phyloP scores from a whole-genome alignment of 441 rosid genomes.

The Dalechampia spathulata region DNA sequence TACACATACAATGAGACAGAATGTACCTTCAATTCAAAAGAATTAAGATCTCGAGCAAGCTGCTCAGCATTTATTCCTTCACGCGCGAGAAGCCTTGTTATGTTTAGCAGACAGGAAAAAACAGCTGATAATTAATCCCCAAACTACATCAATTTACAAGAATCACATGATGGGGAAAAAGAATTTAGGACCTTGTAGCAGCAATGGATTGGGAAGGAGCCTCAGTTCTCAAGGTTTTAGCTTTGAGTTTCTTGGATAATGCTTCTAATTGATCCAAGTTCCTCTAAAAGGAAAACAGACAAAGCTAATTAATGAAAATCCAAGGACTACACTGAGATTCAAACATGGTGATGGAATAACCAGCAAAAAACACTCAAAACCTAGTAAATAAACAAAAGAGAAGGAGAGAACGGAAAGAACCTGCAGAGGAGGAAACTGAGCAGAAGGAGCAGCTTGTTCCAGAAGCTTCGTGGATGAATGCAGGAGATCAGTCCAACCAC shows the following conservation, averaged over 20 bases:
- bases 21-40: constrained; percentile 84
- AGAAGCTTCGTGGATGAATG: constrained; percentile 88
- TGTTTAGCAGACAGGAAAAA: neutral
- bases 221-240: constrained; percentile 71
- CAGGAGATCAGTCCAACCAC: constrained; percentile 88
- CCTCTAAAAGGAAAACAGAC: constrained; percentile 37
- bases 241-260: constrained; percentile 89
- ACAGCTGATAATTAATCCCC: no score
- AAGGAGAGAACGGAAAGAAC: constrained; percentile 23
- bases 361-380: no score
- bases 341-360: no score
- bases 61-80: constrained; percentile 98
- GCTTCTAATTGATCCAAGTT: constrained; percentile 92
- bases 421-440: constrained; percentile 99
- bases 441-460: constrained; percentile 93
- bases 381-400: neutral
- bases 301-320: no score
- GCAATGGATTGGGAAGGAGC: constrained; percentile 92
- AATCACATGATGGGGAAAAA: neutral
- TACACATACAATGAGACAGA: no score
- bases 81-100: constrained; percentile 79
- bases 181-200: constrained; percentile 63
- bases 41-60: constrained; percentile 87
- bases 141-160: no score
- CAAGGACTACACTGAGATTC: no score